Base-by-base conservation (phyloP, 208 protist genomes). In the Leishmania amazonensis region DNA sequence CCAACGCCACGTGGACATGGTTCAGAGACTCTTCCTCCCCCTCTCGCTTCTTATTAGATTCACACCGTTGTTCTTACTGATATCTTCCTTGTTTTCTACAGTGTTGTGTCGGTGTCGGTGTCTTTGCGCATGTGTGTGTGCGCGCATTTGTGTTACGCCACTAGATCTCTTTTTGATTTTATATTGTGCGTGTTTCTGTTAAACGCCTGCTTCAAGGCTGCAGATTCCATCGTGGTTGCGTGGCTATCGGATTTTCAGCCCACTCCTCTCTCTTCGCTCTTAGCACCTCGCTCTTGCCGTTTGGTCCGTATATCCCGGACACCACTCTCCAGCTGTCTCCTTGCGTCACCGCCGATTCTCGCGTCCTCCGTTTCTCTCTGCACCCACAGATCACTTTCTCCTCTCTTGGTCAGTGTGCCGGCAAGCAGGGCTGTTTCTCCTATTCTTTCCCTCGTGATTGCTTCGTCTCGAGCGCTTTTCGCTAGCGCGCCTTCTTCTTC, bases 51-150 rank as follows among this genome's bases (percentile, higher is more conserved):
- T 74, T 81, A 19, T 47, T 75, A 21, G 19, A 35, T n/a, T 31
- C 51, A 45, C 65, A 45, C 65, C 19, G 7, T 71, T 70, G 85
- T n/a, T 81, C 76, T 71, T 81, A 78, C 68, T 80, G 60, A 54
- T 54, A 54, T 35, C 19, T n/a, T 67, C 9, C 2, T 17, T 35
- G 45, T 57, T 70, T 38, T 51, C n/a, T 47, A 13, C 49, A 3
- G n/a, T 62, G 57, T 31, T 31, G 24, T 31, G 24, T 7, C 7
- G 9, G 57, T 62, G 57, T 11, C 28, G 7, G 57, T 31, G 19
- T 17, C 57, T 31, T 31, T 6, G 57, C 8, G 5, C 0, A 24
- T 62, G 6, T 71, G 35, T 40, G 35, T 71, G 9, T 21, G 35
- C 13, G 35, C 13, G 64, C 64, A 45, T 15, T 71, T 31, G 28